Evolutionary conservation across 192 early-diverging fungal species (phyloP).

Genomic region (Phycomyces nitens): DNA sequence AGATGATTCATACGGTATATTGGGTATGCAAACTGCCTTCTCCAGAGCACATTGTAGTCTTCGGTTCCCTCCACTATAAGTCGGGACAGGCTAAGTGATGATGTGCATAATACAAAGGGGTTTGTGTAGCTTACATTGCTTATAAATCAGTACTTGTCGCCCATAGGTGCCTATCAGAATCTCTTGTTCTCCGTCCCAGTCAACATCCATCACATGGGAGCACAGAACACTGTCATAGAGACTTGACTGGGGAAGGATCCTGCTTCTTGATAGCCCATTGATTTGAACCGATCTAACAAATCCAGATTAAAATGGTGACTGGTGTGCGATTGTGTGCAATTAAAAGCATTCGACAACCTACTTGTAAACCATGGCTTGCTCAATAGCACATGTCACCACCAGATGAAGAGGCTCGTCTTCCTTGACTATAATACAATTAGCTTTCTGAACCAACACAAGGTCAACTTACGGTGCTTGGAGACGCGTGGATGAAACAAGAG

Average conservation of each 20-base stretch:
- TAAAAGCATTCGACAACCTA: conserved; percentile 7
- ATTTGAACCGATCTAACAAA: conserved; percentile 39
- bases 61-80: conserved; percentile 20
- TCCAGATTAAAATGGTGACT: neutral
- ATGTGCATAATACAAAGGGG: neutral
- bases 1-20: conserved; percentile 47
- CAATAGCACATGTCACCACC: conserved; percentile 54
- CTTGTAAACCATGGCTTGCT: conserved; percentile 52
- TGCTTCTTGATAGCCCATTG: conserved; percentile 30
- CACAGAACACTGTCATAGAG: conserved; percentile 55
- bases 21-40: conserved; percentile 49
- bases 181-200: conserved; percentile 58
- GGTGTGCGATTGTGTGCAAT: neutral
- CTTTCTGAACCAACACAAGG: neutral
- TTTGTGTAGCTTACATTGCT: conserved; percentile 32
- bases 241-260: conserved; percentile 47
- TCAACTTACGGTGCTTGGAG: neutral
- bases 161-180: conserved; percentile 57
- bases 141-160: conserved; percentile 54
- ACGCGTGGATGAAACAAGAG: conserved; percentile 24
- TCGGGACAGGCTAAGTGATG: neutral
- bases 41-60: conserved; percentile 45
- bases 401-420: conserved; percentile 39
- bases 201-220: conserved; percentile 54
- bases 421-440: neutral